Evolutionary conservation across 805 yeast genomes (phyloP).

Genomic region (Ascoidea asiatica): DNA sequence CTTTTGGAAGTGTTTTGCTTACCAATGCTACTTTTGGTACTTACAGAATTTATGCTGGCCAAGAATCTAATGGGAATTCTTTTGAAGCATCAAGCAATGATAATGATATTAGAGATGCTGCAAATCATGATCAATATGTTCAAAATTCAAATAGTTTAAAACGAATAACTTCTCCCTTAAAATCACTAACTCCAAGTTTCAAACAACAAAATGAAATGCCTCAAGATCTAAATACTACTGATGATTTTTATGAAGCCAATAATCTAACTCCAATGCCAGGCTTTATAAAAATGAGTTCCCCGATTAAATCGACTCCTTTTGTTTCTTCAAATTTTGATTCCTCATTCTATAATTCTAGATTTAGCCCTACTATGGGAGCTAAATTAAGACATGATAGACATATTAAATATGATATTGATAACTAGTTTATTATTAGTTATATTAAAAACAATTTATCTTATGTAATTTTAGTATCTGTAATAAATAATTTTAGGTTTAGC

Average conservation of each 20-base stretch:
- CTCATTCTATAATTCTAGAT: too few species aligned
- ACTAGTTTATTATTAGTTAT: too few species aligned
- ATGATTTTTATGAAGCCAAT: neutral
- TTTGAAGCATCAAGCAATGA: neutral
- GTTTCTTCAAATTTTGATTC: too few species aligned
- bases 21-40: conserved; percentile 38
- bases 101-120: neutral
- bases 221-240: neutral
- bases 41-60: conserved; percentile 17
- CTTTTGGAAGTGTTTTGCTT: conserved; percentile 37
- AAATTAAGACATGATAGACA: too few species aligned
- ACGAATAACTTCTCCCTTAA: too few species aligned
- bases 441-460: too few species aligned
- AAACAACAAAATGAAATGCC: neutral
- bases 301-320: neutral
- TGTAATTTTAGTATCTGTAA: too few species aligned
- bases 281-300: neutral
- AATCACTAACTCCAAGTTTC: neutral
- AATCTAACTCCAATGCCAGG: neutral
- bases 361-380: too few species aligned
- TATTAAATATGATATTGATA: too few species aligned
- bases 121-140: neutral
- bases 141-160: neutral
- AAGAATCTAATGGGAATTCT: conserved; percentile 14
- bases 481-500: too few species aligned